These are phyloP conservation scores for Verticillium nubilum DNA, from an alignment of 2,329 filamentous ascomycete genomes.

Conservation along the genomic window DNA sequence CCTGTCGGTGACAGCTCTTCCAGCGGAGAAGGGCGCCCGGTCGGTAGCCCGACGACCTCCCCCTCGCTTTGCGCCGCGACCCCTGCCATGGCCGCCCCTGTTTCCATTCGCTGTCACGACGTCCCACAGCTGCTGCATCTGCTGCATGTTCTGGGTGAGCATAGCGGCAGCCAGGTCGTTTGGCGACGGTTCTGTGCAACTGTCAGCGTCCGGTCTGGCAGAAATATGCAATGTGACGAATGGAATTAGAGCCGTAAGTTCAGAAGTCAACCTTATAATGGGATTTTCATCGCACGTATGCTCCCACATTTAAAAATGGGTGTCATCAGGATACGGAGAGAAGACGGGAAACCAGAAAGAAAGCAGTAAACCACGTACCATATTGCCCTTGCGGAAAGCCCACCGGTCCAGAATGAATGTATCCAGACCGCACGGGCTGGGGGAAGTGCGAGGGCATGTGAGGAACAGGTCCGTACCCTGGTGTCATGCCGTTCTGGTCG, in stretches of 20 bases:
- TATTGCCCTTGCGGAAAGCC: background rate
- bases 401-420: slow-evolving; percentile 19
- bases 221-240: background rate
- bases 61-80: slow-evolving; percentile 11
- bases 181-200: slow-evolving; percentile 7
- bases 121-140: slow-evolving; percentile 11
- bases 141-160: slow-evolving; percentile 10
- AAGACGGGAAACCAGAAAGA: background rate
- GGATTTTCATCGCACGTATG: slow-evolving; percentile 13
- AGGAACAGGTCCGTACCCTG: background rate
- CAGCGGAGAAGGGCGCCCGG: slow-evolving; percentile 57
- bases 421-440: slow-evolving; percentile 52
- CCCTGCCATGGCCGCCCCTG: slow-evolving; percentile 15
- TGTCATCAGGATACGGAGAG: slow-evolving; percentile 12
- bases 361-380: background rate
- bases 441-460: slow-evolving; percentile 40
- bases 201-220: slow-evolving; percentile 1
- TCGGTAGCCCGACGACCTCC: slow-evolving; percentile 7
- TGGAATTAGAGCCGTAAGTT: slow-evolving; percentile 14
- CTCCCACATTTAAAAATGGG: slow-evolving; percentile 9
- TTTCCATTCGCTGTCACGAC: slow-evolving; percentile 16
- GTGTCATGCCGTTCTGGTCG: background rate
- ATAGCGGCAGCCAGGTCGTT: slow-evolving; percentile 2
- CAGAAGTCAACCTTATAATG: slow-evolving; percentile 20
- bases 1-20: slow-evolving; percentile 57